These are phyloP conservation scores for Candida sanyaensis DNA, from an alignment of 1,139 yeast species.

Conservation along the genomic window DNA sequence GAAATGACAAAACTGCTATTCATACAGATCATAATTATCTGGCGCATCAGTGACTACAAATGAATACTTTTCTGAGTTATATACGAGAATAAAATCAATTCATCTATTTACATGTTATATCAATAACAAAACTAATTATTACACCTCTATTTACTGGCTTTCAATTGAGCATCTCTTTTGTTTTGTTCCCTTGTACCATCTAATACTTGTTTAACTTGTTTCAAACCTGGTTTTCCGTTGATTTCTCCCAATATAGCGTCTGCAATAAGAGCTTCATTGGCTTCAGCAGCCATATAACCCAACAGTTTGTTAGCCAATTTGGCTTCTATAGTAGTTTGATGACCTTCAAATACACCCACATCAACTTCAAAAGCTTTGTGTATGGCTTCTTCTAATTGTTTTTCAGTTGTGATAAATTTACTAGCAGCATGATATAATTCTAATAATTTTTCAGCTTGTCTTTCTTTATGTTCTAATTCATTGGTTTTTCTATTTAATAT, in stretches of 20 bases:
- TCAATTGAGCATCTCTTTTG: conserved; percentile 38
- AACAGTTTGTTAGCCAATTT: conserved; percentile 25
- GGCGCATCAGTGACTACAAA: too few relatives aligned
- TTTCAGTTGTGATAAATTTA: conserved; percentile 65
- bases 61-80: too few relatives aligned
- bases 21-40: too few relatives aligned
- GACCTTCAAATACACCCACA: conserved; percentile 38
- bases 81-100: background rate
- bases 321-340: conserved; percentile 36
- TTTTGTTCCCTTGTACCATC: conserved; percentile 38
- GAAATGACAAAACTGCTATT: background rate
- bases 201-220: conserved; percentile 42
- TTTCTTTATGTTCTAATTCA: conserved; percentile 37
- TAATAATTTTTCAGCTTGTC: conserved; percentile 57
- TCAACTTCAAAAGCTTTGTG: conserved; percentile 56
- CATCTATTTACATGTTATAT: background rate
- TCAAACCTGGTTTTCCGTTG: conserved; percentile 49
- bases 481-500: conserved; percentile 33
- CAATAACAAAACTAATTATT: background rate
- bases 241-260: conserved; percentile 41
- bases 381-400: conserved; percentile 58
- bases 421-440: conserved; percentile 73
- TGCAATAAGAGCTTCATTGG: conserved; percentile 35
- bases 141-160: conserved; percentile 18
- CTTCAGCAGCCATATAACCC: conserved; percentile 28